phyloP scores from a whole-genome alignment of 2,329 filamentous ascomycete genomes.

The Aspergillus ruber region DNA sequence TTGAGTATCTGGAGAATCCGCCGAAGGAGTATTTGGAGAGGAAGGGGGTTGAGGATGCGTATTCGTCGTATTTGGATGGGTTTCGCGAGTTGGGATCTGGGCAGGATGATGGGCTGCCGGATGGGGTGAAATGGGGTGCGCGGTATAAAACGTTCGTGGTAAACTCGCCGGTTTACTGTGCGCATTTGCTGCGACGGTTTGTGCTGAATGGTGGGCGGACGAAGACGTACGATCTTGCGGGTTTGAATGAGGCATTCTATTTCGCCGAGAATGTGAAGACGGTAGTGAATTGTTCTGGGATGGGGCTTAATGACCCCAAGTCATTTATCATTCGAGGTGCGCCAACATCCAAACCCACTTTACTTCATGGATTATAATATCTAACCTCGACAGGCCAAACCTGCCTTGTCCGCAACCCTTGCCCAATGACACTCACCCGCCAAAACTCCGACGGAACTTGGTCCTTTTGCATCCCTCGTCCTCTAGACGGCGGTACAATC shows the following conservation, averaged over 20 bases:
- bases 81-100: slow-evolving; percentile 25
- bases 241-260: slow-evolving; percentile 33
- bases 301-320: slow-evolving; percentile 38
- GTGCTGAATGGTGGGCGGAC: slow-evolving; percentile 32
- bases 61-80: slow-evolving; percentile 25
- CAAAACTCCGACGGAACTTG: slow-evolving; percentile 58
- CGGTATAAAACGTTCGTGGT: slow-evolving; percentile 37
- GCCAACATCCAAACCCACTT: background rate
- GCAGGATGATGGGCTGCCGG: slow-evolving; percentile 22
- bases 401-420: slow-evolving; percentile 41
- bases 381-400: slow-evolving; percentile 34
- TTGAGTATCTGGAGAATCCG: slow-evolving; percentile 39
- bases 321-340: slow-evolving; percentile 40
- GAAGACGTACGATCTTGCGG: slow-evolving; percentile 20
- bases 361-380: background rate
- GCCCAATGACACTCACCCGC: slow-evolving; percentile 48
- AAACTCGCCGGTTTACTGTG: slow-evolving; percentile 40
- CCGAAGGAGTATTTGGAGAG: slow-evolving; percentile 28
- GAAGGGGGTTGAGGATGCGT: slow-evolving; percentile 21
- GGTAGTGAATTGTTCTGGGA: slow-evolving; percentile 42
- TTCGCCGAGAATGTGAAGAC: slow-evolving; percentile 27
- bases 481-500: slow-evolving; percentile 57
- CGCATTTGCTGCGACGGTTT: slow-evolving; percentile 36
- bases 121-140: slow-evolving; percentile 35
- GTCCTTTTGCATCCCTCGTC: slow-evolving; percentile 58